These are phyloP conservation scores for Microsporum audouinii DNA, from an alignment of 2,329 filamentous ascomycete genomes.

Conservation along the genomic window DNA sequence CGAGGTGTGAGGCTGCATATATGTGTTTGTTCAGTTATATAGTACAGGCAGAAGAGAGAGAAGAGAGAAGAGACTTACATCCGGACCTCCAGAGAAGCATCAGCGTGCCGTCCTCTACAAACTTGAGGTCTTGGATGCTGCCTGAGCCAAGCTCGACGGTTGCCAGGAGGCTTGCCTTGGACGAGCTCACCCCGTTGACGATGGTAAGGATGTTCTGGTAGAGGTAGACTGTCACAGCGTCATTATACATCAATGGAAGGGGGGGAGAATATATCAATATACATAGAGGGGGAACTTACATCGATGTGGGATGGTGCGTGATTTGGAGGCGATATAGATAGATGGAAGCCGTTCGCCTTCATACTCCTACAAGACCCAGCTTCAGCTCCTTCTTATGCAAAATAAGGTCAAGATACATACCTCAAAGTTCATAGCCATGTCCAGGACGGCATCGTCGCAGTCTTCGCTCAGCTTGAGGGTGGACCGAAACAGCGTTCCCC, in stretches of 20 bases:
- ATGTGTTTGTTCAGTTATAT: neutral
- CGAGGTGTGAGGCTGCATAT: conserved; percentile 19
- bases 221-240: conserved; percentile 42
- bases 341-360: conserved; percentile 19
- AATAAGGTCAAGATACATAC: conserved; percentile 20
- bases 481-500: conserved; percentile 56
- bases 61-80: conserved; percentile 16
- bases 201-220: conserved; percentile 45
- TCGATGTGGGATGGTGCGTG: conserved; percentile 24
- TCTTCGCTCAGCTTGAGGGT: conserved; percentile 38
- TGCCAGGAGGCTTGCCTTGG: conserved; percentile 23
- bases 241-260: neutral
- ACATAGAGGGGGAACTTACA: conserved; percentile 18
- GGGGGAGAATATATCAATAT: neutral
- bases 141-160: conserved; percentile 25
- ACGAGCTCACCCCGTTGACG: conserved; percentile 48
- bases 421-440: conserved; percentile 48
- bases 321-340: conserved; percentile 26
- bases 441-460: conserved; percentile 32
- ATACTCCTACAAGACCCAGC: conserved; percentile 16
- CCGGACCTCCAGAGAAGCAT: conserved; percentile 45
- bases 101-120: conserved; percentile 51
- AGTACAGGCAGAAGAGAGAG: neutral
- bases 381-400: neutral
- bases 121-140: conserved; percentile 50